Base-by-base conservation (phyloP, 768 basidiomycete species). In the Leucogyrophana mollusca region DNA sequence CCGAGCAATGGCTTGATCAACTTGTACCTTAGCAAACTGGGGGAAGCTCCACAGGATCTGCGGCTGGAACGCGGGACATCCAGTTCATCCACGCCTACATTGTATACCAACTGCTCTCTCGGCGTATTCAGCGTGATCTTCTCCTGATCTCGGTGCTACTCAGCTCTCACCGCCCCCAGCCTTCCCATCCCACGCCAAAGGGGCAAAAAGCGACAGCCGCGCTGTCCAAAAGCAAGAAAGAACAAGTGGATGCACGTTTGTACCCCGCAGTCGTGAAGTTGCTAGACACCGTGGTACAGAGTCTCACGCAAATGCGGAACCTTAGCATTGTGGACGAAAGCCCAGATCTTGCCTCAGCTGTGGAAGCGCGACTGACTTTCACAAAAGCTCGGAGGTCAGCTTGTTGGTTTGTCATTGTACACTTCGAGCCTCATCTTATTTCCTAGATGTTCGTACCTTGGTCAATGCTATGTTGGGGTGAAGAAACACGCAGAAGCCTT, bases 191-290 rank as follows among this genome's bases (percentile, higher is more conserved):
- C 13, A 56, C 22, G 34, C 39, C 20, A 36, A 34, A 53, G 49
- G 55, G 27, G 43, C 45, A 50, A 22, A 51, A 46, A 30, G 13
- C 27, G 27, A 30, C 6, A 58, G 50, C 17, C 22, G 42, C 51
- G n/a, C n/a, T n/a, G n/a, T 17, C 58, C 45, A 69, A 68, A 60
- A 50, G 61, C 14, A 65, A 58, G 34, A 69, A 72, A 50, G 73
- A 76, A 44, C 70, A 76, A n/a, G 75, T 85, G 4, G 87, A 92
- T 52, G 74, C 73, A 18, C 78, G 88, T 41, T 69, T 87, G n/a
- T 90, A 81, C 58, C 91, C 92, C 5, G 92, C 89, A 0, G 73
- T 95, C 7, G 86, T 96, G 62, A 95, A 95, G 65, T 70, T 90
- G 9, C 79, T 91, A 34, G 94, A 96, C 64, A 85, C 88, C 2